Evolutionary conservation across 371 early-diverging fungal genomes (phyloP).

Genomic region (Conidiobolus coronatus): DNA sequence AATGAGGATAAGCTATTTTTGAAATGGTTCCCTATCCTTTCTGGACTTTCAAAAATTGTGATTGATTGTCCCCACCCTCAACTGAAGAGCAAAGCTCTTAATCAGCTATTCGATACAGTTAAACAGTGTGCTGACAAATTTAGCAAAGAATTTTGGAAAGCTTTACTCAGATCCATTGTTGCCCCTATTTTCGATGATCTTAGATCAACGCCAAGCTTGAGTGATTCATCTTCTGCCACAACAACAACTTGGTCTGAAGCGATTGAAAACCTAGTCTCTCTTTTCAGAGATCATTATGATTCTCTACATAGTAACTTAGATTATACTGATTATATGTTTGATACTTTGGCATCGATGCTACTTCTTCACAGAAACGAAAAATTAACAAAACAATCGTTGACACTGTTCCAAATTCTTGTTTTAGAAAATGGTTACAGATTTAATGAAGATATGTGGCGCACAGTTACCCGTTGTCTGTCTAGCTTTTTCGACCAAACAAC

Average conservation of each 20-base stretch:
- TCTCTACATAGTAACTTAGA: conserved; percentile 19
- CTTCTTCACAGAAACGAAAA: conserved; percentile 55
- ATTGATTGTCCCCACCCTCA: conserved; percentile 39
- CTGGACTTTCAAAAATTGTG: conserved; percentile 63
- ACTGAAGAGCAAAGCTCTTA: conserved; percentile 7
- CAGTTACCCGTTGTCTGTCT: conserved; percentile 31
- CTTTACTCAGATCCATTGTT: conserved; percentile 44
- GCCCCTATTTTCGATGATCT: conserved; percentile 72
- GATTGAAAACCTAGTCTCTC: conserved; percentile 45
- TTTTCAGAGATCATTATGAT: conserved; percentile 39
- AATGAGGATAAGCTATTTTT: conserved; percentile 1
- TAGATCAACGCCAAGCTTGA: conserved; percentile 8
- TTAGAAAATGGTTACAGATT: conserved; percentile 35
- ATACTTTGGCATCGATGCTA: conserved; percentile 44
- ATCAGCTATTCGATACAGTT: conserved; percentile 36
- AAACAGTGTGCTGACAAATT: conserved; percentile 36
- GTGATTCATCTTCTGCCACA: conserved; percentile 1
- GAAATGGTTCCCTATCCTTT: conserved; percentile 68
- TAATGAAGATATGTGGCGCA: conserved; percentile 34
- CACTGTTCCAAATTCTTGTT: conserved; percentile 56
- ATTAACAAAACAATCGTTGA: conserved; percentile 56
- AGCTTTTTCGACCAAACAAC: conserved; percentile 50
- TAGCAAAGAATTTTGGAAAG: conserved; percentile 45
- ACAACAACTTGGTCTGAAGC: conserved; percentile 39
- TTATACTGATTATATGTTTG: conserved; percentile 38